Evolutionary conservation across 352 stramenopile species (phyloP).

Genomic region (Nothophytophthora sp.): DNA sequence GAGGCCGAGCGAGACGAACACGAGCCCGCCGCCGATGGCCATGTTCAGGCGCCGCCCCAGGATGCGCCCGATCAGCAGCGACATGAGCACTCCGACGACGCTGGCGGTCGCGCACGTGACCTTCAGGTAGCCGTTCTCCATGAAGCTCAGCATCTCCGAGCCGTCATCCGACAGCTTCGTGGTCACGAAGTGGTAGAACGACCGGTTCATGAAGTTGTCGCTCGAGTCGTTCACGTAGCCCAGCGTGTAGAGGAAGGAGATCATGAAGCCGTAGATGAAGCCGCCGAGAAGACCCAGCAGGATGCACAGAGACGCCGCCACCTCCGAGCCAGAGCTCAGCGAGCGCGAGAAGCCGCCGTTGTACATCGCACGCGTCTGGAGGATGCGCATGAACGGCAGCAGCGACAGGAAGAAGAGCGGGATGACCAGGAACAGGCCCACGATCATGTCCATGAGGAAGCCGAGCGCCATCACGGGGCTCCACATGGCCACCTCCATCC

Average conservation of each 20-base stretch:
- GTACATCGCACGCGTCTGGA: constrained; percentile 89
- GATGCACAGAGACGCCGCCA: constrained; percentile 81
- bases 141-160: constrained; percentile 44
- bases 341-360: constrained; percentile 84
- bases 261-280: constrained; percentile 80
- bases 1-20: constrained; percentile 48
- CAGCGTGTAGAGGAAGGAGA: constrained; percentile 64
- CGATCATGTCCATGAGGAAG: constrained; percentile 87
- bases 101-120: constrained; percentile 48
- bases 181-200: constrained; percentile 70
- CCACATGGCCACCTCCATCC: constrained; percentile 66
- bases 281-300: constrained; percentile 73
- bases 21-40: constrained; percentile 50
- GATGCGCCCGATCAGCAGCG: constrained; percentile 54
- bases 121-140: constrained; percentile 63
- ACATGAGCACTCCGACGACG: constrained; percentile 51
- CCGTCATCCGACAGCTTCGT: constrained; percentile 31
- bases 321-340: constrained; percentile 75
- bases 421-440: constrained; percentile 78
- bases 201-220: constrained; percentile 77
- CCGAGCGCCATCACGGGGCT: constrained; percentile 68
- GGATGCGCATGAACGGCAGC: constrained; percentile 85
- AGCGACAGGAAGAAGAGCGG: constrained; percentile 73
- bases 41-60: constrained; percentile 66
- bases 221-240: constrained; percentile 76